A percentile compares a stretch with the other conserved stretches of the same genome.
Conservation (phyloP, 2,329 filamentous ascomycete genomes). For the Metarhizium anisopliae region DNA sequence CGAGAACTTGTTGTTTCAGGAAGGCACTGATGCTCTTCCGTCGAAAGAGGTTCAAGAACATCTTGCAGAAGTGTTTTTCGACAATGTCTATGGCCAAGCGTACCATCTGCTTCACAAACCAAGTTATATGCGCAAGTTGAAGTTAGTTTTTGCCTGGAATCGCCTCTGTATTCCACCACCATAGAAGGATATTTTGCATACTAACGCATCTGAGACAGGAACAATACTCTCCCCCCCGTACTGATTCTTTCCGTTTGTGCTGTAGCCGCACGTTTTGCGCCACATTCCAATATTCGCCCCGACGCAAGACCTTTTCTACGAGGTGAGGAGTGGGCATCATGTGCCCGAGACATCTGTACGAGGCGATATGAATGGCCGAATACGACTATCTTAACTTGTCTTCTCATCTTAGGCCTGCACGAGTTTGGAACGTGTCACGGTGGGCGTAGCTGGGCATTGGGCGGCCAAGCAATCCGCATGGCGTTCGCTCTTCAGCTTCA, state of each 20-base stretch:
- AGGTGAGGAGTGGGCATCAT: slow-evolving; percentile 83
- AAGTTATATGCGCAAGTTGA: slow-evolving; percentile 85
- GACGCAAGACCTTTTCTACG: slow-evolving; percentile 69
- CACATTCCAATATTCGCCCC: slow-evolving; percentile 69
- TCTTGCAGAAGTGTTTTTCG: slow-evolving; percentile 89
- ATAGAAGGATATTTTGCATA: not conserved
- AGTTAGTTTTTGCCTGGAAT: slow-evolving; percentile 33
- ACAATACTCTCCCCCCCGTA: slow-evolving; percentile 68
- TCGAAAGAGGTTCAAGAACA: slow-evolving; percentile 86
- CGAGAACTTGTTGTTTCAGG: slow-evolving; percentile 67
- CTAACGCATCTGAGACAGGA: slow-evolving; percentile 16
- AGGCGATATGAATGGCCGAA: slow-evolving; percentile 90
- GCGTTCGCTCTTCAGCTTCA: slow-evolving; percentile 92
- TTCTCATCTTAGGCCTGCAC: slow-evolving; percentile 80
- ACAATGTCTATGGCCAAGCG: slow-evolving; percentile 89
- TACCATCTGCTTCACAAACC: slow-evolving; percentile 94
- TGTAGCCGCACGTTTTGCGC: slow-evolving; percentile 89
- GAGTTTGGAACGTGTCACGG: slow-evolving; percentile 97
- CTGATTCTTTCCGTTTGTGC: slow-evolving; percentile 90
- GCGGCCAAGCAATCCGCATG: slow-evolving; percentile 93
- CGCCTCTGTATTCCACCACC: not conserved
- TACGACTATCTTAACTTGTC: slow-evolving; percentile 88
- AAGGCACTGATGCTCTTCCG: slow-evolving; percentile 76
- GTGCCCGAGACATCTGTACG: slow-evolving; percentile 78
- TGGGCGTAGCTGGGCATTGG: slow-evolving; percentile 89